Evolutionary conservation across 192 early-diverging fungal species (phyloP), one percentile per base, ranked within the genome.

Genomic region (Entomortierella parvispora): DNA sequence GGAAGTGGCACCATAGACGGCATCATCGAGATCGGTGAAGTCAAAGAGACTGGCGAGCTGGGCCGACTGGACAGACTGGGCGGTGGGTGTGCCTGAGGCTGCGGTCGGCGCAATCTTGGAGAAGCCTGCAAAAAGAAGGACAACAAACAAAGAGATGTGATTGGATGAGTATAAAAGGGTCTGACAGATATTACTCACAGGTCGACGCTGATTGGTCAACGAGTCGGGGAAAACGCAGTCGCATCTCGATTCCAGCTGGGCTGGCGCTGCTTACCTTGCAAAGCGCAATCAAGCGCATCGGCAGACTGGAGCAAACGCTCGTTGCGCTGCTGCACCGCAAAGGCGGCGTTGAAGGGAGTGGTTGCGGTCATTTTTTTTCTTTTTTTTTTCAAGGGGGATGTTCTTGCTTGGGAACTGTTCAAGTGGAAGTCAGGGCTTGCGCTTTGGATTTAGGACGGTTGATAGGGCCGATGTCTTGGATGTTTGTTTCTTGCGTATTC

Each of bases 231-330:
- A 65, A 74, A 58, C 43, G 58, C 71, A 76, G 71, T 76, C 71
- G 64, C 47, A 66, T 76, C 62, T 33, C 34, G 7, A 15, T 56
- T 56, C n/a, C 17, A 7, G 5, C 7, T 7, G 3, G 4, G 3
- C 17, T 18, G 11, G 14, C 25, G 34, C 22, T 56, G 34, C 60
- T 44, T 71, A 71, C 69, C 69, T 71, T 71, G 69, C 33, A 72
- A 56, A 23, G 74, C 74, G 62, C 60, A 77, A 47, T 77, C 74
- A 53, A 77, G 61, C 23, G 74, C 68, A 47, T 64, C 65, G 33
- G 74, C 74, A 15, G 74, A 77, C 65, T 68, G 61, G 47, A 77
- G 62, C 65, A 77, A 59, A 42, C 74, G 74, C 61, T 77, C 74
- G 60, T 40, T 40, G 37, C 37, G 66, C 74, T 22, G 74, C 43